Percentiles rank a stretch among this genome's conserved stretches.
Evolutionary conservation across 495 filamentous ascomycete genomes (phyloP).

Genomic region (Talaromyces ruber): DNA sequence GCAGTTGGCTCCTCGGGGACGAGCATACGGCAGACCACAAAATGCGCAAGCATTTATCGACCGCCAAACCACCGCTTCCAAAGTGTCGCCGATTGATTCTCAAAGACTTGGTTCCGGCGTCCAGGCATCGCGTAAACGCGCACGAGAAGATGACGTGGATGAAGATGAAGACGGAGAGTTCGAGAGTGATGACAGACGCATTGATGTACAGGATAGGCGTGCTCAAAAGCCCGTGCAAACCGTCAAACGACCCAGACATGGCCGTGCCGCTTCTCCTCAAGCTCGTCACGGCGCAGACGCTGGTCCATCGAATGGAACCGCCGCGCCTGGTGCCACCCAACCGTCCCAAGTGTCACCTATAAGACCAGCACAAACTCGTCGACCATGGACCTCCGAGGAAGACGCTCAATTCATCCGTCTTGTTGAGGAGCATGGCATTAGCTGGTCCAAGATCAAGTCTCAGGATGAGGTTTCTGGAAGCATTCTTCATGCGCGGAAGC

Average conservation of each 20-base stretch:
- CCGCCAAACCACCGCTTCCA: conserved; percentile 21
- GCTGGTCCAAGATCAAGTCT: conserved; percentile 20
- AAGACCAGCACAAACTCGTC: not conserved
- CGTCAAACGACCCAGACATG: not conserved
- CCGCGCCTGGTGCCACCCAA: not conserved
- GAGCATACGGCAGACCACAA: conserved; percentile 5
- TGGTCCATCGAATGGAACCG: not conserved
- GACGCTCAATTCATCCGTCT: conserved; percentile 20
- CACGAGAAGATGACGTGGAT: conserved; percentile 7
- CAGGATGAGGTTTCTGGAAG: conserved; percentile 11
- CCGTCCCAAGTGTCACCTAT: not conserved
- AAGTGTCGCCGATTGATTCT: conserved; percentile 22
- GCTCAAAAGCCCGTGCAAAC: conserved; percentile 17
- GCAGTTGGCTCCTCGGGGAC: not conserved
- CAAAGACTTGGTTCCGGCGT: conserved; percentile 4
- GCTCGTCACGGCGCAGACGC: not conserved
- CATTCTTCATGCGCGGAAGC: conserved; percentile 32
- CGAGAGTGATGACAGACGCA: not conserved
- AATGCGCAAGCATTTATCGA: conserved; percentile 20
- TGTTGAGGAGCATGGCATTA: conserved; percentile 12
- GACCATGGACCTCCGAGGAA: conserved; percentile 16
- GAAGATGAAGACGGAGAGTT: conserved; percentile 6
- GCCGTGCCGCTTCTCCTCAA: not conserved
- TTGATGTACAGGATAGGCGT: conserved; percentile 10
- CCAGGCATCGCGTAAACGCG: conserved; percentile 14